These are phyloP conservation scores for Boletus bicolor DNA, from an alignment of 768 basidiomycete genomes.

Conservation along the genomic window DNA sequence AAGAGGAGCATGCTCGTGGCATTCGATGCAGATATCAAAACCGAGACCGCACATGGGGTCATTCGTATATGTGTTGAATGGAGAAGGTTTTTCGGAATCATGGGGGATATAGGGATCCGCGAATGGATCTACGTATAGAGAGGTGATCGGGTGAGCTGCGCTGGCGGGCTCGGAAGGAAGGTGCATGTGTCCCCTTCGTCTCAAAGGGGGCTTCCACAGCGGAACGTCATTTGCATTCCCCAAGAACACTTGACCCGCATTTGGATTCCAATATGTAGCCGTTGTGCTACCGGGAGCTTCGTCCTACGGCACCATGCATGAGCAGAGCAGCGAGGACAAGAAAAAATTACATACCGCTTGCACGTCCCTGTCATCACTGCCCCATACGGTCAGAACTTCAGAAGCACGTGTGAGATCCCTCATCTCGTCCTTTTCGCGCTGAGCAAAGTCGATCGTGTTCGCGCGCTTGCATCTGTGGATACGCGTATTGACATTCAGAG, in stretches of 20 bases:
- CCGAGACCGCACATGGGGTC: slow-evolving; percentile 55
- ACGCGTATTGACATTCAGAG: slow-evolving; percentile 9
- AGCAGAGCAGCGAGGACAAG: background rate
- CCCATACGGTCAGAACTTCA: slow-evolving; percentile 61
- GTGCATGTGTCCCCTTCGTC: slow-evolving; percentile 6
- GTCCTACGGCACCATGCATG: slow-evolving; percentile 16
- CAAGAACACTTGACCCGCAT: slow-evolving; percentile 67
- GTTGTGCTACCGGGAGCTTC: slow-evolving; percentile 33
- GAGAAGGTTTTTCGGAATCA: slow-evolving; percentile 24
- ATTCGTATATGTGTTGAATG: slow-evolving; percentile 37
- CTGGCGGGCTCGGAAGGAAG: background rate
- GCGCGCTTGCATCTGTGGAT: slow-evolving; percentile 31
- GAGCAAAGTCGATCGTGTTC: slow-evolving; percentile 78
- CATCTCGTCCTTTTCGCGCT: slow-evolving; percentile 88
- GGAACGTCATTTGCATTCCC: slow-evolving; percentile 86
- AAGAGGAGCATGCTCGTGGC: slow-evolving; percentile 77
- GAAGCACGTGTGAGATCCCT: slow-evolving; percentile 78
- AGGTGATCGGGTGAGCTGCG: background rate
- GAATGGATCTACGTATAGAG: slow-evolving; percentile 17
- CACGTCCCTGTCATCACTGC: slow-evolving; percentile 6
- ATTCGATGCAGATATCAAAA: slow-evolving; percentile 86
- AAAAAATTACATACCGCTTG: slow-evolving; percentile 8
- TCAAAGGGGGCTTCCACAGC: slow-evolving; percentile 29
- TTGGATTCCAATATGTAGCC: slow-evolving; percentile 49
- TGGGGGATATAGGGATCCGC: slow-evolving; percentile 11